Conservation (phyloP, 2,329 filamentous ascomycete genomes). For the Chrysoporthe austroafricana region DNA sequence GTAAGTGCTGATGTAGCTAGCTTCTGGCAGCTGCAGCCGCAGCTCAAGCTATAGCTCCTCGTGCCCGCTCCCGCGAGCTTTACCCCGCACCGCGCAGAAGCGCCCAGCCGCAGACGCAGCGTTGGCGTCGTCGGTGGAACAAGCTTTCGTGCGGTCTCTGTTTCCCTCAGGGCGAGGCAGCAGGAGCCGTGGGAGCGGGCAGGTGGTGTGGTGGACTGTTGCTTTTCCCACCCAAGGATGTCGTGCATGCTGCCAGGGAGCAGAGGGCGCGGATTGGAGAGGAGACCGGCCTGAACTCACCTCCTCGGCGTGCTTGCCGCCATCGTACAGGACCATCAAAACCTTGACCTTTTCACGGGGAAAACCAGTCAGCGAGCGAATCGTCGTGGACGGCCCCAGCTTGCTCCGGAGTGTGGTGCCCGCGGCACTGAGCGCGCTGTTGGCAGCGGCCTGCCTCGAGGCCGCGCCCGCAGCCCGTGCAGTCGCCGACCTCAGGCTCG, state of each 20-base stretch:
- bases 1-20: neutral
- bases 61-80: neutral
- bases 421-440: constrained; percentile 8
- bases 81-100: constrained; percentile 10
- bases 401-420: constrained; percentile 25
- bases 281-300: constrained; percentile 51
- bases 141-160: too few relatives aligned
- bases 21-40: neutral
- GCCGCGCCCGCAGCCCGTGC: constrained; percentile 20
- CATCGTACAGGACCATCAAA: constrained; percentile 92
- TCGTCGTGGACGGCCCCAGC: constrained; percentile 48
- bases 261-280: neutral
- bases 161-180: neutral
- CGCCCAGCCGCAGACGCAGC: constrained; percentile 10
- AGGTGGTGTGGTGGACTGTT: neutral
- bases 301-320: constrained; percentile 83
- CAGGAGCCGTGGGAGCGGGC: constrained; percentile 15
- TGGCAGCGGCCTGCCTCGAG: constrained; percentile 27
- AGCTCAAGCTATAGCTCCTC: neutral
- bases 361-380: constrained; percentile 58
- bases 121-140: too few relatives aligned
- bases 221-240: neutral
- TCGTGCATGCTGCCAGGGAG: neutral
- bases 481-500: constrained; percentile 23
- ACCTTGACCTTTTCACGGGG: constrained; percentile 80